Base-by-base conservation (phyloP, 768 basidiomycete species). In the Kwoniella dejecticola region DNA sequence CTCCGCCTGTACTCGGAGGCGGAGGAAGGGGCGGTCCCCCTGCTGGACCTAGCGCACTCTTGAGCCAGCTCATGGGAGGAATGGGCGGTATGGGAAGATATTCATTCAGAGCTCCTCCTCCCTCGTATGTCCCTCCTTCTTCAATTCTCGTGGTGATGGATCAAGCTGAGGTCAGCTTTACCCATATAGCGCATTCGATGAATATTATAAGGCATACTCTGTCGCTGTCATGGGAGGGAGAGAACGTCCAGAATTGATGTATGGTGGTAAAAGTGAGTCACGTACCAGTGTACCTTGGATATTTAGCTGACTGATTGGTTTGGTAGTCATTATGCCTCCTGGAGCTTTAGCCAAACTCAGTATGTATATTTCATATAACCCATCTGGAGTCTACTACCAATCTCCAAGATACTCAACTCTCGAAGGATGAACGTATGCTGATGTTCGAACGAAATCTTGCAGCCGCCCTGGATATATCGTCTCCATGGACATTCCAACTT, bases 401-500 rank as follows among this genome's bases (percentile, higher is more conserved):
- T 7, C 48, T 7, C n/a, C n/a, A n/a, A n/a, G n/a, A n/a, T n/a
- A n/a, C n/a, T n/a, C n/a, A n/a, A n/a, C n/a, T n/a, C n/a, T n/a
- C n/a, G n/a, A n/a, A n/a, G n/a, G n/a, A n/a, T n/a, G n/a, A n/a
- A n/a, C n/a, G n/a, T n/a, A 19, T 42, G 19, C 41, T 42, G 17
- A 42, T 42, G 17, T 7, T n/a, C 17, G 41, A 8, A 11, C 46
- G 31, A 21, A 44, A n/a, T n/a, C n/a, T n/a, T n/a, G n/a, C 52
- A 83, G 82, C 91, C 0, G 84, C 84, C 38, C 84, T 98, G 49
- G 94, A 99, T 71, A 83, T 99, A 44, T 88, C 91, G 62, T 83
- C 84, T 0, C 96, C 96, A 0, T 96, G 94, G 94, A 91, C 89
- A 83, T 99, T 99, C 78, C 88, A 95, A 66, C 83, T 99, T 52